Evolutionary conservation across 148 eudicot genomes (phyloP), one percentile per base, ranked within the genome.

Genomic region (Fagopyrum esculentum): DNA sequence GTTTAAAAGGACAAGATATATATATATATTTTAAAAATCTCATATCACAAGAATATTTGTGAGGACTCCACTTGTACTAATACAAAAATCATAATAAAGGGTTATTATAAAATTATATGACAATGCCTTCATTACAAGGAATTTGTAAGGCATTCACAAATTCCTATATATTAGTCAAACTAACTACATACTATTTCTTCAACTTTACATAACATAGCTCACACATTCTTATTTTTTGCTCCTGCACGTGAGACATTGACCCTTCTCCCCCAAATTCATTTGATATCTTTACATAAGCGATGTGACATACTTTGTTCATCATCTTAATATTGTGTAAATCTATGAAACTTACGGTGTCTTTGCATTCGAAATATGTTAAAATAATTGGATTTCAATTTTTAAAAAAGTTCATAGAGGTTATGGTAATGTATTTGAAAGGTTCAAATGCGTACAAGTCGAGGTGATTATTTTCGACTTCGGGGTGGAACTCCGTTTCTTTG

Each of bases 201-300:
- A 57, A 57, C 29, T 19, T 29, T 29, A 57, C 63, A 17, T 8
- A 56, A 56, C 51, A 2, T 49, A 35, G 40, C 61, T 63, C 69
- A 4, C 11, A 29, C 29, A 35, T 63, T 63, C 69, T 63, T 63
- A 63, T 63, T 63, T 63, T 22, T 29, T 15, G 69, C 5, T 10
- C 69, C 45, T 15, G 69, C 69, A 63, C 69, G 69, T 63, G 69
- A 63, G 45, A 63, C 6, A 29, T 63, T 63, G 69, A 63, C 69
- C 69, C 69, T 30, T 63, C 63, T 57, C 9, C 8, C 29, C 26
- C 40, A 19, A 6, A 26, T 22, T 35, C 40, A 35, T 35, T 35
- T 2, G 0, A 35, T 35, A 35, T 35, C 40, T 35, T 35, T 35
- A 1, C 1, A 35, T 1, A 35, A 35, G 3, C 40, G 40, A 35